phyloP scores from a whole-genome alignment of 176 grass and related monocot species.

The Cocos nucifera region DNA sequence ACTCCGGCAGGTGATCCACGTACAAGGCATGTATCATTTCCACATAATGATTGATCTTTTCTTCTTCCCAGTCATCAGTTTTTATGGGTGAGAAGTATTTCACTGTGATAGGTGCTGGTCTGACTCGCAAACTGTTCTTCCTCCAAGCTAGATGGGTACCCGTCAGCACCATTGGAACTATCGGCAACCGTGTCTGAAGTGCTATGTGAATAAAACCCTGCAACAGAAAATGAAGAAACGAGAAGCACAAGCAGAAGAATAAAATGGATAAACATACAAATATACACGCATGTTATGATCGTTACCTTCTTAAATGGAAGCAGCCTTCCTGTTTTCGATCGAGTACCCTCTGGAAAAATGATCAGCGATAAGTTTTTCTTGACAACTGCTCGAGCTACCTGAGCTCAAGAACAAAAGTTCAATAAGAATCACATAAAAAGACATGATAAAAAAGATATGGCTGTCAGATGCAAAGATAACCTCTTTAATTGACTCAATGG shows the following conservation, averaged over 20 bases:
- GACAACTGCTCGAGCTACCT: constrained; percentile 16
- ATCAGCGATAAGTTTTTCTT: constrained; percentile 40
- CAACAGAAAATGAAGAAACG: background rate
- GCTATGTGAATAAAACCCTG: constrained; percentile 48
- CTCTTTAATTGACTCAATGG: constrained; percentile 44
- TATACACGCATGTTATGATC: too few species aligned
- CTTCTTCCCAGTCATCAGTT: constrained; percentile 29
- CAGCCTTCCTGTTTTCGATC: constrained; percentile 34
- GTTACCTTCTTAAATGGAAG: constrained; percentile 55
- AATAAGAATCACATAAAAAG: too few species aligned
- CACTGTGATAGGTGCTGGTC: constrained; percentile 31
- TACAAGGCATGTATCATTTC: background rate
- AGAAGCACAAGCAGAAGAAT: too few species aligned
- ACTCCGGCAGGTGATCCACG: too few species aligned
- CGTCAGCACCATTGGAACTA: constrained; percentile 36
- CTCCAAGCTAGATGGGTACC: constrained; percentile 43
- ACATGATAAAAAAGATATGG: too few species aligned
- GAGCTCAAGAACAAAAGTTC: background rate
- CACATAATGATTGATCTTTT: constrained; percentile 23
- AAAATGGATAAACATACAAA: too few species aligned
- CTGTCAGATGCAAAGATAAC: constrained; percentile 1
- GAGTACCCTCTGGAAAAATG: constrained; percentile 48
- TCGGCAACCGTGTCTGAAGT: constrained; percentile 35
- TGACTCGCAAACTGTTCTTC: constrained; percentile 36
- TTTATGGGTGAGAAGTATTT: constrained; percentile 35